Base-by-base conservation (phyloP, 2,329 filamentous ascomycete species). In the Fusarium metavorans region DNA sequence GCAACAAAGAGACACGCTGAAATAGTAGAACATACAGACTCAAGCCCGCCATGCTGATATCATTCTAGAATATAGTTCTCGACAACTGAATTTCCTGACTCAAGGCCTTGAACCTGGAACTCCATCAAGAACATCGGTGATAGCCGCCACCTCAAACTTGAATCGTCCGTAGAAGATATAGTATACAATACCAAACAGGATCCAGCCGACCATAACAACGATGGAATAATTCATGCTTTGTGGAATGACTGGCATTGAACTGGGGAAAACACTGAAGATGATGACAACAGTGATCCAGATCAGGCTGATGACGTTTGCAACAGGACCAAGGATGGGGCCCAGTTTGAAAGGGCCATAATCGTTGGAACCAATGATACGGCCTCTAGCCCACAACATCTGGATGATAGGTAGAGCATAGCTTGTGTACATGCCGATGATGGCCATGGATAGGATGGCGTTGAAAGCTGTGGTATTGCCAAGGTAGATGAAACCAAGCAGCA, bases 141-240 rank as follows among this genome's bases (percentile, higher is more conserved):
- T 34, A 14, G 35, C 35, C 6, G 79, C 79, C 20, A 81, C 76
- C 57, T 79, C 37, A 9, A 77, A 82, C 66, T 81, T 81, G 2
- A 71, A 34, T 16, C 67, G 72, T 1, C 79, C 81, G 6, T 59
- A 59, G 0, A 66, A 56, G 2, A 67, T 60, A 45, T 84, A 86
- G 43, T 84, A 85, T 3, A 79, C 34, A 0, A 76, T 75, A 0
- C 84, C 84, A 35, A 83, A 77, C 0, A 80, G 30, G 1, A 83
- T 60, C 84, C 84, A 86, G 0, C 82, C 85, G 4, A 78, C 78
- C 73, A 87, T 75, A 0, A 87, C 84, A 0, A 86, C 84, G 37
- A 81, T 80, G 0, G 82, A 82, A 65, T 88, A 87, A 50, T 88
- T 88, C 85, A 88, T 87, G 18, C 82, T 85, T 39, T 83, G 79